phyloP scores from a whole-genome alignment of 2,329 filamentous ascomycete genomes.

The Botryotinia narcissicola region DNA sequence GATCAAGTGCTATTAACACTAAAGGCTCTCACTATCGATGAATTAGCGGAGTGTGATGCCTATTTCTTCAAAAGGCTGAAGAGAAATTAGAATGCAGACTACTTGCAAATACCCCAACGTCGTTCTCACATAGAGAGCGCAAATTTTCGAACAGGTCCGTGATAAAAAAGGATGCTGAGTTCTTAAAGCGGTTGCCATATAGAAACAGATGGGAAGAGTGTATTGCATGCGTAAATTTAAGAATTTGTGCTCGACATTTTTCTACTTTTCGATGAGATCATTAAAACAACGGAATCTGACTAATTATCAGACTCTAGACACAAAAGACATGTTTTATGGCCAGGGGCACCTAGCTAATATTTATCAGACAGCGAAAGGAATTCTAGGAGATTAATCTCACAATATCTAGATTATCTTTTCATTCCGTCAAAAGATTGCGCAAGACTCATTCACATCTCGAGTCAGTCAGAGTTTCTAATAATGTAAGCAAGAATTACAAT shows the following conservation, averaged over 20 bases:
- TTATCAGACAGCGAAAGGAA: rapidly evolving
- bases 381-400: too few relatives aligned
- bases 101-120: not conserved
- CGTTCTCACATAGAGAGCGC: rapidly evolving
- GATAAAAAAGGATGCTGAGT: not conserved
- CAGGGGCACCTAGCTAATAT: not conserved
- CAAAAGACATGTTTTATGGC: rapidly evolving
- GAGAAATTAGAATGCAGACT: not conserved
- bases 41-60: not conserved
- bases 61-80: not conserved
- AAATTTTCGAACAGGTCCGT: not conserved
- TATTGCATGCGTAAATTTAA: not conserved
- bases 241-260: not conserved
- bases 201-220: not conserved
- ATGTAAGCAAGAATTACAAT: not conserved
- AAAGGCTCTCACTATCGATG: not conserved
- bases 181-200: rapidly evolving
- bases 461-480: not conserved
- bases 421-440: rapidly evolving
- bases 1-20: not conserved
- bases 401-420: rapidly evolving
- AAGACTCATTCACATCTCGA: not conserved
- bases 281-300: not conserved
- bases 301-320: not conserved
- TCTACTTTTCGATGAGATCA: not conserved